These are phyloP conservation scores for Austroboletus eburneus DNA, from an alignment of 768 basidiomycete species.

Conservation along the genomic window DNA sequence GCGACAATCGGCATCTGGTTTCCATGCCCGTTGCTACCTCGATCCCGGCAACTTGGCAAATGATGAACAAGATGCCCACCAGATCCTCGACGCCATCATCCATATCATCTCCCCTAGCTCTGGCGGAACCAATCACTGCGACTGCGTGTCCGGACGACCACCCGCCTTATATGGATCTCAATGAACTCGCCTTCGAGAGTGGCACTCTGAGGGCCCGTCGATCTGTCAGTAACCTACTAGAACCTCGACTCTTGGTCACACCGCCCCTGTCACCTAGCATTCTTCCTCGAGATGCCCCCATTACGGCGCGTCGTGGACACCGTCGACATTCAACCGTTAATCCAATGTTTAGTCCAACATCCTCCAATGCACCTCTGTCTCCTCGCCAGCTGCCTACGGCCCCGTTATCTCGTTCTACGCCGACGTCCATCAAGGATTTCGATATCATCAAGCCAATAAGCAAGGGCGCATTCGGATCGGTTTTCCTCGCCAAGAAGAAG, in stretches of 20 bases:
- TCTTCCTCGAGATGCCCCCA: conserved; percentile 48
- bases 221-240: conserved; percentile 60
- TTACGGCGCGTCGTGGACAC: conserved; percentile 49
- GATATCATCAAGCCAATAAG: conserved; percentile 99
- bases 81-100: conserved; percentile 88
- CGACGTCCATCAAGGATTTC: conserved; percentile 97
- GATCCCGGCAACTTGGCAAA: conserved; percentile 42
- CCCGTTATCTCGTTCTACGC: conserved; percentile 71
- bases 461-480: conserved; percentile 97
- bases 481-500: conserved; percentile 98
- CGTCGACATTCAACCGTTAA: conserved; percentile 73
- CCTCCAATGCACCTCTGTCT: conserved; percentile 59
- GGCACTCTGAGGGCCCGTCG: conserved; percentile 58
- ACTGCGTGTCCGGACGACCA: conserved; percentile 55
- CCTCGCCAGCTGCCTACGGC: conserved; percentile 80
- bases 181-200: conserved; percentile 39
- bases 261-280: conserved; percentile 65
- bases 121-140: conserved; percentile 81
- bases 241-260: conserved; percentile 63
- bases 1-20: conserved; percentile 23
- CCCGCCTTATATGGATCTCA: conserved; percentile 64
- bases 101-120: conserved; percentile 80
- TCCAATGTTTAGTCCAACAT: conserved; percentile 55
- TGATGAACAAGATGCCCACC: conserved; percentile 51
- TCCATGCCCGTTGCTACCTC: conserved; percentile 40